These are phyloP conservation scores for Monosporascus sp. DNA, from an alignment of 2,329 filamentous ascomycete species.

Conservation along the genomic window DNA sequence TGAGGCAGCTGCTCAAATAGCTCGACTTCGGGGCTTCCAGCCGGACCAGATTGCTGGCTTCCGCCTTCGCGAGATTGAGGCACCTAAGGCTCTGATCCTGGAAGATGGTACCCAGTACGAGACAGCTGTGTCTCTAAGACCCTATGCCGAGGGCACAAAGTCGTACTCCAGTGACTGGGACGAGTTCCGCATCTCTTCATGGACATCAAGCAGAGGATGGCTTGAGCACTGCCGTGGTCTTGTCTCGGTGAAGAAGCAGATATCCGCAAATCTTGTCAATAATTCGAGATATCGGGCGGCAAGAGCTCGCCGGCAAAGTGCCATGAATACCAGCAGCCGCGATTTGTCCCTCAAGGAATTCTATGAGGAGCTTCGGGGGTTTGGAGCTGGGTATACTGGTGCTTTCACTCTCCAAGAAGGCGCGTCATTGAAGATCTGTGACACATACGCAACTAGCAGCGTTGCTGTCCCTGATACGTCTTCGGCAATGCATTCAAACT, in stretches of 20 bases:
- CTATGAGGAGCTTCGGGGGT: slow-evolving; percentile 12
- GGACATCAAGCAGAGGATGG: slow-evolving; percentile 47
- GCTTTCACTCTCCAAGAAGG: slow-evolving; percentile 35
- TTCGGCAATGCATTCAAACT: slow-evolving; percentile 33
- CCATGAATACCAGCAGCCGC: slow-evolving; percentile 29
- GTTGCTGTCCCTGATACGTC: slow-evolving; percentile 30
- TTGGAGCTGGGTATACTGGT: slow-evolving; percentile 46
- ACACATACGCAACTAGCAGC: slow-evolving; percentile 27
- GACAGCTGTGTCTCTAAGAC: slow-evolving; percentile 42
- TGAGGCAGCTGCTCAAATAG: slow-evolving; percentile 38
- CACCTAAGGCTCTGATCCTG: slow-evolving; percentile 41
- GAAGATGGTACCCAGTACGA: slow-evolving; percentile 43
- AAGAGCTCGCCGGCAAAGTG: slow-evolving; percentile 25
- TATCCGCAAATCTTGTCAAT: slow-evolving; percentile 35
- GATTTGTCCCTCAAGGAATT: slow-evolving; percentile 37
- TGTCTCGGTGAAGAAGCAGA: slow-evolving; percentile 33
- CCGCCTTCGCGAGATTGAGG: slow-evolving; percentile 41
- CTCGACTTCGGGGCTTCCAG: slow-evolving; percentile 15
- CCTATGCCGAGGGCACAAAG: slow-evolving; percentile 36
- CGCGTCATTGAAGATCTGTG: slow-evolving; percentile 38
- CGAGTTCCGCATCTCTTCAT: slow-evolving; percentile 53
- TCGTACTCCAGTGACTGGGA: slow-evolving; percentile 43
- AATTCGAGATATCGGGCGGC: slow-evolving; percentile 16
- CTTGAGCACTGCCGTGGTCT: slow-evolving; percentile 52
- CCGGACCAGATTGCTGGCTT: slow-evolving; percentile 31